Evolutionary conservation across 2,329 filamentous ascomycete genomes (phyloP), one percentile per base, ranked within the genome.

Genomic region (Hansfordia pulvinata): DNA sequence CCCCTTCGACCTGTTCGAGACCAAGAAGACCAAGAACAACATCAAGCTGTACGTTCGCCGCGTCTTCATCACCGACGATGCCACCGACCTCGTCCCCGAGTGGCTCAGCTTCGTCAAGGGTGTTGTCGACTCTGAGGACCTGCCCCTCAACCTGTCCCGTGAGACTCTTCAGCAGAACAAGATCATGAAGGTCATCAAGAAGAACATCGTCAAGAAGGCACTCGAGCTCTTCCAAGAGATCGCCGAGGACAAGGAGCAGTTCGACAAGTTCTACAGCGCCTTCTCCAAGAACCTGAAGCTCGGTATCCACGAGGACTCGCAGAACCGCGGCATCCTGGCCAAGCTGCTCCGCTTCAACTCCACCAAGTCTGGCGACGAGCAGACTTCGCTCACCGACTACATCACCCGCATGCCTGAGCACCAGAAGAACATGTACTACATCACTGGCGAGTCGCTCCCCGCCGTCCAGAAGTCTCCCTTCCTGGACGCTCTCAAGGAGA

Each of bases 131-230:
- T 98, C 90, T 50, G 90, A 98, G 75, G 90, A 98, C 60, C 81
- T 98, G 37, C 90, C 90, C 47, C 81, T 98, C 60, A 98, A 98
- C 77, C 64, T 98, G 68, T 96, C 90, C 53, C 90, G 90, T 80
- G 90, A 98, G 78, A 96, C 88, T 32, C 84, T 98, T 26, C 90
- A 98, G 69, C 90, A 96, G 74, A 98, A 96, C 82, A 96, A 96
- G 85, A 98, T 98, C 73, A 96, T 96, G 90, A 96, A 96, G 81
- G 90, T 96, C 61, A 96, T 96, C 76, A 93, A 92, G 78, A 98
- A 98, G 85, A 98, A 98, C 79, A 93, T 98, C 42, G 86, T 98
- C 73, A 98, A 96, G 86, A 98, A 98, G 83, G 83, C 84, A 41
- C 84, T 98, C 42, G 90, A 98, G 73, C 84, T 98, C 58, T 98